Conservation (phyloP, 1,284 basidiomycete genomes). For the Leccinum griseonigrum region DNA sequence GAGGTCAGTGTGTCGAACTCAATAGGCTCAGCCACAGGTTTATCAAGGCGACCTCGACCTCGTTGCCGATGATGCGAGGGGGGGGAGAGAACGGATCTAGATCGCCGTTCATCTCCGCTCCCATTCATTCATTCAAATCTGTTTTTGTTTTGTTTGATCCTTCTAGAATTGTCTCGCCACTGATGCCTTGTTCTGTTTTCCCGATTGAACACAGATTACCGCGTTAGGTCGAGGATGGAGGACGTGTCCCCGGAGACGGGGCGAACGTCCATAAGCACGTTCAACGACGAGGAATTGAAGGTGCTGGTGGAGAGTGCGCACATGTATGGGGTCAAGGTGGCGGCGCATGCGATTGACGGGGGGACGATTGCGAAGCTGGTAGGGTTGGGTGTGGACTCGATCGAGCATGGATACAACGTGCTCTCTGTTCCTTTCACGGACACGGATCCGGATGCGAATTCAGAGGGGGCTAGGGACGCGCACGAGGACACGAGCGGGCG, state of each 20-base stretch:
- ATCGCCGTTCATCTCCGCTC: slow-evolving; percentile 26
- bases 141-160: not conserved
- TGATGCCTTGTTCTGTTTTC: not conserved
- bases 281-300: slow-evolving; percentile 46
- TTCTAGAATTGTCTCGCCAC: not conserved
- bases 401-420: slow-evolving; percentile 47
- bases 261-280: slow-evolving; percentile 40
- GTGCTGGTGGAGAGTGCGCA: slow-evolving; percentile 54
- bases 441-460: not conserved
- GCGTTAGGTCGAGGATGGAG: slow-evolving; percentile 42
- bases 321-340: slow-evolving; percentile 54
- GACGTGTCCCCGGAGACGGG: slow-evolving; percentile 40
- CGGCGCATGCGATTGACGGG: slow-evolving; percentile 51
- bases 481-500: not conserved
- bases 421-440: slow-evolving; percentile 4
- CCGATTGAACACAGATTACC: slow-evolving; percentile 43
- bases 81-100: slow-evolving; percentile 2
- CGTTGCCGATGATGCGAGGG: slow-evolving; percentile 8
- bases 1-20: slow-evolving; percentile 36
- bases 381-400: slow-evolving; percentile 42
- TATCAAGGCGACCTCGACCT: slow-evolving; percentile 1
- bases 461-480: not conserved
- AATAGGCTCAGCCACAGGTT: not conserved
- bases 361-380: slow-evolving; percentile 39
- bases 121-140: slow-evolving; percentile 4